Base-by-base conservation (phyloP, 345 rosid species). In the Gossypium longicalyx region DNA sequence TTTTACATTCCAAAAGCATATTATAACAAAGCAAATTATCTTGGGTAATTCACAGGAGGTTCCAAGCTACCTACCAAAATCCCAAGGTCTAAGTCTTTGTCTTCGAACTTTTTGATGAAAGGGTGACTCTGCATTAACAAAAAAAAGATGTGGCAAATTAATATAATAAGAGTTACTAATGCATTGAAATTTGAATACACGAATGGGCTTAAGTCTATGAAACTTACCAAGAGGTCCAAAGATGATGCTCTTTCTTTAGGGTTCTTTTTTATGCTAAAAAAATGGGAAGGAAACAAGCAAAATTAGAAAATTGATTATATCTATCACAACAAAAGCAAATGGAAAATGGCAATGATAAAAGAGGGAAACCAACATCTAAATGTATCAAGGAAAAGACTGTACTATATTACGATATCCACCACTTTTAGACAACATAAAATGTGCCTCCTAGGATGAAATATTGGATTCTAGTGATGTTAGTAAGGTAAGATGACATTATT, bases 51-150 rank as follows among this genome's bases (percentile, higher is more conserved):
- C 68, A 91, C 97, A 11, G 98, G 98, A 75, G 98, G 91, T 64
- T 93, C 99, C 87, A 95, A 82, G 81, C 86, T 85, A 53, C 93
- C 85, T 23, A 93, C 94, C 47, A 95, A 88, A 83, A 88, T 93
- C 59, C 84, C 91, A 25, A 95, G 92, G 76, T 91, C 87, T n/a
- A 95, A 85, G 77, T 93, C 99, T 84, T 91, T 91, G 83, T 83
- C 97, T 83, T 93, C 94, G 3, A 93, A 95, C 83, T 95, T 95
- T 71, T 87, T 91, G 70, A 95, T 95, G 85, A 95, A 95, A n/a
- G 98, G 89, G 69, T 95, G 96, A 78, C 82, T 81, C 99, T 95
- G 91, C 2, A 68, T 77, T 27, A 68, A 82, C 76, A 81, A 49
- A 45, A 52, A 52, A 9, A 25, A 25, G 53, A 12, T 34, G 41